Base-by-base conservation (phyloP, 2,329 filamentous ascomycete genomes). In the Nothomitra cinnamomea region DNA sequence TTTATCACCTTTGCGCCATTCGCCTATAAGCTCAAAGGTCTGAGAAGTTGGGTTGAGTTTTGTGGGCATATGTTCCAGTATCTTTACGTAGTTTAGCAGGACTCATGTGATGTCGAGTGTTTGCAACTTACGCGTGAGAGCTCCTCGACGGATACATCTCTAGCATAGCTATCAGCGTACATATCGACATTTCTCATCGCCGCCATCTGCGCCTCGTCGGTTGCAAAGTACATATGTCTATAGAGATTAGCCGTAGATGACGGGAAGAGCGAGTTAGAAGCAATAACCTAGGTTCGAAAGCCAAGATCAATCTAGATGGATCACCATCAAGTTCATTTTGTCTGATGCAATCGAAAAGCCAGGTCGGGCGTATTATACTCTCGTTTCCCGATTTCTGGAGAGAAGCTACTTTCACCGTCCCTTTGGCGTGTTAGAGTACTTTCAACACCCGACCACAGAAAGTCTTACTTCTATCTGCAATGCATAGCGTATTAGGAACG, bases 341-440 rank as follows among this genome's bases (percentile, higher is more conserved):
- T 32, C 76, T 75, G 35, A 94, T 73, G 60, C 87, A 92, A 64
- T 96, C 88, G 25, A 85, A 72, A 1, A 96, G 70, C 92, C 92
- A 98, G 4, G 72, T 74, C 0, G 89, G 85, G 21, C 79, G 79
- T 54, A 96, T 74, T 51, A 98, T 82, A 59, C 87, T 82, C 5
- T 78, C 74, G 0, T 77, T 72, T 2, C 80, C 82, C 4, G 72
- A 73, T 61, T 92, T 94, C 57, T 87, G 80, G 7, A 95, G 67
- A 8, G 86, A 88, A 1, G 86, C 85, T 1, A 89, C 88, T 62
- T 89, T 89, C 59, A 96, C 81, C 0, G 77, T 73, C 50, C 70
- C 67, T 70, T 51, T 8, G 32, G 17, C 19, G 15, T 41, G 8
- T 57, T 53, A 17, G 58, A 57, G 53, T n/a, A 12, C 21, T 22